phyloP scores from a whole-genome alignment of 2,329 filamentous ascomycete species.

The Annulohypoxylon truncatum region DNA sequence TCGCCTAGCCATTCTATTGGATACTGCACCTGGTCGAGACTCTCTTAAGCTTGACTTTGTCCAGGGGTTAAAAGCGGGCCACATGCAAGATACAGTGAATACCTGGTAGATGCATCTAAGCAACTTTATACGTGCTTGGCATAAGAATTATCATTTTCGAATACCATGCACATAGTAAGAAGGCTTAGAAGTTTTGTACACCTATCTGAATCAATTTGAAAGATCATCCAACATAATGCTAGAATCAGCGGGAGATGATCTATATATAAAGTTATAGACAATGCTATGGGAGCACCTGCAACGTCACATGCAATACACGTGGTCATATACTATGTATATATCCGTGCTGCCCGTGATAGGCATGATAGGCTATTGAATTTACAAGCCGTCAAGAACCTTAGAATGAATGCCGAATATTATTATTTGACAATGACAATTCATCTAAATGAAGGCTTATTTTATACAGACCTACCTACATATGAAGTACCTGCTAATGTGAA shows the following conservation, averaged over 20 bases:
- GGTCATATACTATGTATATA: background rate
- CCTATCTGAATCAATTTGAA: background rate
- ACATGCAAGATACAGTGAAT: background rate
- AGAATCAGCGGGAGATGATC: background rate
- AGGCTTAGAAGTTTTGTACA: too few relatives aligned
- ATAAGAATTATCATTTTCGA: background rate
- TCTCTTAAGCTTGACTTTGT: conserved; percentile 8
- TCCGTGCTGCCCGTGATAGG: background rate
- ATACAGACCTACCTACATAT: too few relatives aligned
- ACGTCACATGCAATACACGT: background rate
- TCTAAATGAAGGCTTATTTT: background rate
- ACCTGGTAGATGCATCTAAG: background rate
- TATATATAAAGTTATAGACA: background rate
- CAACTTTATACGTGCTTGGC: background rate
- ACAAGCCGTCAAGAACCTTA: too few relatives aligned
- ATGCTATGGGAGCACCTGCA: too few relatives aligned
- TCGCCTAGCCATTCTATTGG: conserved; percentile 24
- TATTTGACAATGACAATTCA: background rate
- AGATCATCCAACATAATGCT: conserved; percentile 10
- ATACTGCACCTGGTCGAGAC: conserved; percentile 11
- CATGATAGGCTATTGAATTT: background rate
- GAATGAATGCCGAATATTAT: too few relatives aligned
- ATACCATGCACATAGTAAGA: too few relatives aligned
- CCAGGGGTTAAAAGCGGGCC: conserved; percentile 21
- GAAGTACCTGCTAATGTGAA: too few relatives aligned